A percentile compares a stretch with the other conserved stretches of the same genome.
Conservation (phyloP, 768 basidiomycete genomes). For the Leccinum boreale region DNA sequence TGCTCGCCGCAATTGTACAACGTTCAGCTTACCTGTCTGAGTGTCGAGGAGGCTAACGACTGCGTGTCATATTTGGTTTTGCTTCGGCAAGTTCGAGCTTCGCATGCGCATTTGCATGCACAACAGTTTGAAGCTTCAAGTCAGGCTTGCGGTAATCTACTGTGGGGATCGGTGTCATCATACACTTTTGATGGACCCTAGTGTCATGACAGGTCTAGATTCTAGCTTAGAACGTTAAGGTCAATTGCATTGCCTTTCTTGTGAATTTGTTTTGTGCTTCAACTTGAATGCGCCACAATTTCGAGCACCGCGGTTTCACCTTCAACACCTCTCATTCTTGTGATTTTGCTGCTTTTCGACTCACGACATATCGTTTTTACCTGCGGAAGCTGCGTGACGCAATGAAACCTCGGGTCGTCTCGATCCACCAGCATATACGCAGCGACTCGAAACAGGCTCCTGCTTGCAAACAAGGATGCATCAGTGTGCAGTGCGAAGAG, state of each 20-base stretch:
- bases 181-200: too few relatives aligned
- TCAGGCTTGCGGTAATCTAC: too few relatives aligned
- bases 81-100: not conserved
- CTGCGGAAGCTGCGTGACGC: too few relatives aligned
- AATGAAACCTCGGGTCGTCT: not conserved
- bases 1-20: not conserved
- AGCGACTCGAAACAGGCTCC: not conserved
- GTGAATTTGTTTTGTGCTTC: not conserved
- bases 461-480: not conserved
- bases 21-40: not conserved
- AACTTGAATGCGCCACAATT: not conserved
- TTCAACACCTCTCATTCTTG: not conserved
- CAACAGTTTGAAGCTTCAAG: too few relatives aligned
- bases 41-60: too few relatives aligned
- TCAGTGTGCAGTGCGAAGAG: not conserved
- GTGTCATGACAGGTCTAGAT: too few relatives aligned
- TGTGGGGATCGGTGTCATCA: too few relatives aligned
- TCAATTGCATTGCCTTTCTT: not conserved
- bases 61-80: too few relatives aligned
- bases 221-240: not conserved
- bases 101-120: too few relatives aligned
- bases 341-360: not conserved
- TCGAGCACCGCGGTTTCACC: not conserved
- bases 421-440: not conserved
- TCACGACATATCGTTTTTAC: not conserved